A percentile compares a stretch with the other conserved stretches of the same genome.
phyloP scores from a whole-genome alignment of 495 filamentous ascomycete genomes.

The Aspergillus egyptiacus region DNA sequence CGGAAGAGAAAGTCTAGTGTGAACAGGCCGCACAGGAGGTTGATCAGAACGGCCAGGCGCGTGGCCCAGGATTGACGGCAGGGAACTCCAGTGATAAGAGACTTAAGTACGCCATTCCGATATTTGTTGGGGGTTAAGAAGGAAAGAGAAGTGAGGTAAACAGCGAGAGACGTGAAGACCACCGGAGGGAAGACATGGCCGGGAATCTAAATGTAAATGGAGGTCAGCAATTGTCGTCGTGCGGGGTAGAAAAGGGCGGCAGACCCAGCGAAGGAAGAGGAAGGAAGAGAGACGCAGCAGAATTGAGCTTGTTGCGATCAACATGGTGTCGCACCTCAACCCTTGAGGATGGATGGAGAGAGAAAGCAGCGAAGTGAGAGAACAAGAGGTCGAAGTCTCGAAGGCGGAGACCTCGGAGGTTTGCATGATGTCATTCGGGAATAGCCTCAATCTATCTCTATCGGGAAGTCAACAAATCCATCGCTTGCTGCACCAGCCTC shows the following conservation, averaged over 20 bases:
- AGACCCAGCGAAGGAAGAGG: conserved; percentile 85
- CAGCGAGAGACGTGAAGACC: conserved; percentile 61
- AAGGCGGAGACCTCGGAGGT: not conserved
- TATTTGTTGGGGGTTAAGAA: not conserved
- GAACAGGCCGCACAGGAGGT: conserved; percentile 57
- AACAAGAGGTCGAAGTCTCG: not conserved
- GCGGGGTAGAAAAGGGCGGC: conserved; percentile 18
- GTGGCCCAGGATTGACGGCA: conserved; percentile 52
- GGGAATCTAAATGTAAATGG: conserved; percentile 53
- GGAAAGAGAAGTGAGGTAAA: conserved; percentile 68
- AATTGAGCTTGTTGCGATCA: conserved; percentile 50
- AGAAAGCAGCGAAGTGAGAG: not conserved
- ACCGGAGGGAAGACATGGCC: conserved; percentile 56
- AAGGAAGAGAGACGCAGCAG: conserved; percentile 56
- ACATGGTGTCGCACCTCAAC: conserved; percentile 19
- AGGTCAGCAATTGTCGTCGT: conserved; percentile 4
- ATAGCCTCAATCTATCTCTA: conserved; percentile 13
- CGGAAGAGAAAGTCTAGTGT: conserved; percentile 69
- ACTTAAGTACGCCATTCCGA: conserved; percentile 39
- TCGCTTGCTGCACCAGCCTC: conserved; percentile 29
- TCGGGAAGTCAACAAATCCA: conserved; percentile 21
- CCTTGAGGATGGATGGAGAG: not conserved
- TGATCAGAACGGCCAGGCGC: conserved; percentile 61
- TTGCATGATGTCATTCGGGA: conserved; percentile 14
- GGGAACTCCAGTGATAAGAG: conserved; percentile 71